Evolutionary conservation across 352 stramenopile genomes (phyloP).

Genomic region (Thraustochytrium sp.): DNA sequence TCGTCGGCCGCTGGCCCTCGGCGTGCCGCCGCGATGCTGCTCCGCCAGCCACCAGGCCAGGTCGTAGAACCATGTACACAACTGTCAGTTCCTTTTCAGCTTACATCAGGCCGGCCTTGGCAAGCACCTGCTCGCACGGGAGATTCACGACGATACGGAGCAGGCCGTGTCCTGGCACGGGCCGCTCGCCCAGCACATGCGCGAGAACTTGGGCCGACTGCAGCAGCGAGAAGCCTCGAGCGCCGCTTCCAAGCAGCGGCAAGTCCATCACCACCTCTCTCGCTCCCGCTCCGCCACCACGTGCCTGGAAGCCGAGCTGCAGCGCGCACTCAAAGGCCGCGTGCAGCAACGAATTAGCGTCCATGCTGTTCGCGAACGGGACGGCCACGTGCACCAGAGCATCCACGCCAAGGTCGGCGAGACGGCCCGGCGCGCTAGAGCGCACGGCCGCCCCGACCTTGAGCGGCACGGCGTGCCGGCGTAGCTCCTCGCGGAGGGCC

Average conservation of each 20-base stretch:
- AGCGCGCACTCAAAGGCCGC: neutral
- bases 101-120: too few relatives aligned
- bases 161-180: neutral
- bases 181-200: neutral
- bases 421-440: neutral
- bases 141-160: neutral
- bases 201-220: neutral
- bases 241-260: neutral
- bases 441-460: neutral
- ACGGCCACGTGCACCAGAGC: neutral
- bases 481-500: neutral
- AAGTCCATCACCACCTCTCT: neutral
- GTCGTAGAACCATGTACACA: too few relatives aligned
- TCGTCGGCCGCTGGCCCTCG: neutral
- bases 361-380: neutral
- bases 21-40: too few relatives aligned
- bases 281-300: neutral
- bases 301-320: neutral
- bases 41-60: too few relatives aligned
- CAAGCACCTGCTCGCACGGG: too few relatives aligned
- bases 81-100: too few relatives aligned
- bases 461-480: neutral
- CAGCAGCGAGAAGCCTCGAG: neutral
- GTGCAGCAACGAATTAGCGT: neutral
- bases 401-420: neutral